Percentiles rank a stretch among this genome's conserved stretches.
Evolutionary conservation across 148 eudicot species (phyloP).

Genomic region (Rhododendron vialii): DNA sequence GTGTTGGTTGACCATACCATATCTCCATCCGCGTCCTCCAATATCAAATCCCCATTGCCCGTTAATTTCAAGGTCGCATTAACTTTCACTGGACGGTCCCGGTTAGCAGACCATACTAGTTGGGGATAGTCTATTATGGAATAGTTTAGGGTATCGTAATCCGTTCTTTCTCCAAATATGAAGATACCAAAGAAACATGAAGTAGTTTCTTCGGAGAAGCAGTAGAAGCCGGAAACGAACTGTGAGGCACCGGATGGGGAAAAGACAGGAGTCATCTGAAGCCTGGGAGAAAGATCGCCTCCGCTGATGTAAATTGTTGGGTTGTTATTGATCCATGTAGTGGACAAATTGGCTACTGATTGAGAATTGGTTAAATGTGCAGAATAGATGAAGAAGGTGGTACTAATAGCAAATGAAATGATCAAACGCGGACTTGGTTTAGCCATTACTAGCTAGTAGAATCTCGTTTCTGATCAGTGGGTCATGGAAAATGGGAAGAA

Average conservation of each 20-base stretch:
- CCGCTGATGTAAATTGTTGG: neutral
- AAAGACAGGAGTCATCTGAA: neutral
- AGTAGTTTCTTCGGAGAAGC: neutral
- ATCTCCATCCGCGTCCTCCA: slow-evolving; percentile 20
- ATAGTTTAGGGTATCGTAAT: no score
- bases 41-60: slow-evolving; percentile 19
- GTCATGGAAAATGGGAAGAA: no score
- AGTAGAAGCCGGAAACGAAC: neutral
- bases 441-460: no score
- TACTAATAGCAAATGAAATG: no score
- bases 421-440: no score
- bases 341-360: neutral
- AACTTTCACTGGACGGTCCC: neutral
- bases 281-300: neutral
- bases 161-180: no score
- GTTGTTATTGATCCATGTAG: neutral
- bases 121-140: neutral
- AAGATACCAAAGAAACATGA: neutral
- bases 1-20: slow-evolving; percentile 32
- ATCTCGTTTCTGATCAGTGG: no score
- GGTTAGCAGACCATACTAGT: neutral
- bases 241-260: neutral
- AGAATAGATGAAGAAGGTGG: neutral
- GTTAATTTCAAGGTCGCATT: slow-evolving; percentile 18
- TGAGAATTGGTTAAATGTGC: neutral